These are phyloP conservation scores for Xerocomus nothofagi DNA, from an alignment of 1,284 basidiomycete species.

Conservation along the genomic window DNA sequence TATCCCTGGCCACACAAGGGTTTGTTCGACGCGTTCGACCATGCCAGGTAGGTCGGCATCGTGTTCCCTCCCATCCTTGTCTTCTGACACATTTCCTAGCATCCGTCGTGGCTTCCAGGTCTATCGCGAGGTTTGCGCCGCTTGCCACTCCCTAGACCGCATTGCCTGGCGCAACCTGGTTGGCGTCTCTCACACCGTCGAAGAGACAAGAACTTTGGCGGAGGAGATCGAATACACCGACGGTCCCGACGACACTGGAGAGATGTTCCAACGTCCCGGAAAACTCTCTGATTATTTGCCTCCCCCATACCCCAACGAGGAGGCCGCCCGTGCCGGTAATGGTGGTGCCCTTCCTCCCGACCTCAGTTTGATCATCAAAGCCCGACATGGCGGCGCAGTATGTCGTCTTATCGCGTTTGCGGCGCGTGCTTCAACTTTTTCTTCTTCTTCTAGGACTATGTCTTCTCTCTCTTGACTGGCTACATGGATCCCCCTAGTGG, in stretches of 20 bases:
- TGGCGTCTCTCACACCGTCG: constrained; percentile 94
- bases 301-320: constrained; percentile 94
- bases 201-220: constrained; percentile 91
- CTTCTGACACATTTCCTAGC: constrained; percentile 42
- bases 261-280: constrained; percentile 98
- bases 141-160: constrained; percentile 98
- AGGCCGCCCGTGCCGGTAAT: constrained; percentile 95
- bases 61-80: constrained; percentile 5
- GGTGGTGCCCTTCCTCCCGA: constrained; percentile 96
- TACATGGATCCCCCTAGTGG: constrained; percentile 98
- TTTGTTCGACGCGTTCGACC: constrained; percentile 90
- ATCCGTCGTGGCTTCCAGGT: constrained; percentile 99
- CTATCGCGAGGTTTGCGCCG: constrained; percentile 98
- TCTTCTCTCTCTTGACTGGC: constrained; percentile 96
- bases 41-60: constrained; percentile 67
- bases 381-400: constrained; percentile 94
- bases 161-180: constrained; percentile 99
- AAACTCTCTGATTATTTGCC: constrained; percentile 98
- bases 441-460: constrained; percentile 77
- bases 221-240: constrained; percentile 97
- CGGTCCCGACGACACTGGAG: constrained; percentile 92
- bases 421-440: constrained; percentile 36
- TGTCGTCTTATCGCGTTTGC: constrained; percentile 7
- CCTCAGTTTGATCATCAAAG: constrained; percentile 96
- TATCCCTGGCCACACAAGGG: constrained; percentile 96